Conservation (phyloP, 2,329 filamentous ascomycete genomes). For the Diatrype stigma region DNA sequence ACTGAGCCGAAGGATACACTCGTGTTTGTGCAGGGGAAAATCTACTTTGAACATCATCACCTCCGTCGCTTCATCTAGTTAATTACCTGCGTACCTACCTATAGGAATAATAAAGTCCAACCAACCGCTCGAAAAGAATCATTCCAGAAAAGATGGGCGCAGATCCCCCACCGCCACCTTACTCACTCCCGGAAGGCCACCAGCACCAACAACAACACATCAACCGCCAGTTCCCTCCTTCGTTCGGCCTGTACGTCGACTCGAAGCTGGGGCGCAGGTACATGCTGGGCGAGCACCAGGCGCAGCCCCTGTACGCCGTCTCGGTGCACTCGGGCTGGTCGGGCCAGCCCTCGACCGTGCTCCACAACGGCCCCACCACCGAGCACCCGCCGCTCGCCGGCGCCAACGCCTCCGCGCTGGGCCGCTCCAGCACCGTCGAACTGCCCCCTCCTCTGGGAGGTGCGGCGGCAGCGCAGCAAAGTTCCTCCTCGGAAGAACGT, state of each 20-base stretch:
- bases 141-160: too few relatives aligned
- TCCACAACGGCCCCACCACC: conserved; percentile 31
- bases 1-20: too few relatives aligned
- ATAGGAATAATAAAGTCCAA: too few relatives aligned
- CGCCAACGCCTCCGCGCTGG: conserved; percentile 11
- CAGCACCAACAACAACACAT: neutral
- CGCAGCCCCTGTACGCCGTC: conserved; percentile 29
- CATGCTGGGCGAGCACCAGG: conserved; percentile 27
- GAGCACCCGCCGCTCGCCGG: conserved; percentile 25
- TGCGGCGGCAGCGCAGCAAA: conserved; percentile 1
- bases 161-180: too few relatives aligned
- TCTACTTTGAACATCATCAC: too few relatives aligned
- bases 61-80: too few relatives aligned
- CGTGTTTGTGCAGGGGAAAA: too few relatives aligned
- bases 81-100: too few relatives aligned
- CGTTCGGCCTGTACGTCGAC: conserved; percentile 28
- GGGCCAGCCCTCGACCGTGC: conserved; percentile 24
- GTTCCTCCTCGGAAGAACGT: conserved; percentile 8
- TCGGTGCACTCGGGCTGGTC: conserved; percentile 20
- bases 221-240: conserved; percentile 27
- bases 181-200: too few relatives aligned
- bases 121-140: too few relatives aligned
- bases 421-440: conserved; percentile 16
- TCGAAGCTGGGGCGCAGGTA: conserved; percentile 11
- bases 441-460: conserved; percentile 21